These are phyloP conservation scores for Cordyceps militaris DNA, from an alignment of 2,329 filamentous ascomycete genomes.

Conservation along the genomic window DNA sequence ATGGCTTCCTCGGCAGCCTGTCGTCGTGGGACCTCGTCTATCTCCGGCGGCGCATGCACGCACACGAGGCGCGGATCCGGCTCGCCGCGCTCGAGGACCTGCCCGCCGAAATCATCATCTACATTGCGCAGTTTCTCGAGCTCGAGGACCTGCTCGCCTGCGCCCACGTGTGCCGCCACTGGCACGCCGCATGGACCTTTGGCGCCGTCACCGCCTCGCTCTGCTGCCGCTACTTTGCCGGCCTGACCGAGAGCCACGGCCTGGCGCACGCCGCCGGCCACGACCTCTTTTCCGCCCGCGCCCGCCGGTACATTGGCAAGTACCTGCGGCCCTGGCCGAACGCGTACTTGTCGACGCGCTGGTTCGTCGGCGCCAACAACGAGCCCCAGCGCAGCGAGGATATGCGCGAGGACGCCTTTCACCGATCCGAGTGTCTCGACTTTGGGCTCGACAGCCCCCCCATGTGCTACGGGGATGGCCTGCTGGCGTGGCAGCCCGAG, in stretches of 20 bases:
- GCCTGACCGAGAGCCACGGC: constrained; percentile 18
- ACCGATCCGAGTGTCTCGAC: not conserved
- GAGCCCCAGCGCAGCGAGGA: not conserved
- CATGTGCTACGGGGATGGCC: constrained; percentile 19
- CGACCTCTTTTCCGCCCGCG: not conserved
- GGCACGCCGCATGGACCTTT: constrained; percentile 21
- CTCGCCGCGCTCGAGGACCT: constrained; percentile 22
- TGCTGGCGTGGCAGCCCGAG: constrained; percentile 23
- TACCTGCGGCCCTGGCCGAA: constrained; percentile 13
- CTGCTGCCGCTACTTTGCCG: constrained; percentile 23
- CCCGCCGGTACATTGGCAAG: constrained; percentile 5
- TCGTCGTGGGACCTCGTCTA: constrained; percentile 24
- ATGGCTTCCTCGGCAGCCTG: constrained; percentile 20
- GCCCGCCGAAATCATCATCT: constrained; percentile 23
- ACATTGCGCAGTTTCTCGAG: constrained; percentile 18
- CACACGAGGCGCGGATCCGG: constrained; percentile 10
- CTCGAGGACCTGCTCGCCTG: constrained; percentile 23
- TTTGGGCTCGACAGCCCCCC: constrained; percentile 13
- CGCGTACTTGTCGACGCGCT: not conserved
- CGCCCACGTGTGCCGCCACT: constrained; percentile 20
- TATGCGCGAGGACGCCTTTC: not conserved
- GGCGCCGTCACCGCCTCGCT: constrained; percentile 17
- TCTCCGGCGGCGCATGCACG: constrained; percentile 18
- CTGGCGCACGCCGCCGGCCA: constrained; percentile 5
- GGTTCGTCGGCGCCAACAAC: not conserved